Base-by-base conservation (phyloP, 1,284 basidiomycete species). In the Cutaneotrichosporon mucoides region DNA sequence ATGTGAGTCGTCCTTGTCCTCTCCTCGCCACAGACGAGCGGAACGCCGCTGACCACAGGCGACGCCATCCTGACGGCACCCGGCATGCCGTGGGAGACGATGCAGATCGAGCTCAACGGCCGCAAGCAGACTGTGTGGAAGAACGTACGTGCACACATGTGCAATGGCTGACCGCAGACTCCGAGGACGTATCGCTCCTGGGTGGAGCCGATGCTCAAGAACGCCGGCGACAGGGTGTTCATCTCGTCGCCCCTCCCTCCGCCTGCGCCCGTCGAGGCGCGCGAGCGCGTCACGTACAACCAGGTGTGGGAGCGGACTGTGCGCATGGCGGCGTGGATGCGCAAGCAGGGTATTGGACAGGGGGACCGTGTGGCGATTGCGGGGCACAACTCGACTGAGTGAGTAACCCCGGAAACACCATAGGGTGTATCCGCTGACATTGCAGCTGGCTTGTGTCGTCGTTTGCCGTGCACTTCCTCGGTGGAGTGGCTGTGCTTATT, bases 51-150 rank as follows among this genome's bases (percentile, higher is more conserved):
- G 42, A 54, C 43, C 16, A 11, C 57, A 74, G 72, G 72, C 58
- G 70, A 74, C 52, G 53, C 57, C 12, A 68, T 72, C 48, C 53
- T 75, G 24, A 72, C 71, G 8, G 58, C 68, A 3, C 65, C 64
- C 6, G 73, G 73, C 1, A 55, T 65, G 42, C 64, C 70, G n/a
- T 57, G 71, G 51, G 73, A 75, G 64, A 67, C 70, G 59, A 66
- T 70, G 50, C 62, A 68, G 47, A 49, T 57, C 8, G 45, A 59
- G 1, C 48, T 75, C 1, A 34, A 68, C 43, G 73, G 70, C 12
- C 53, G 64, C 11, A 50, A 43, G 33, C 55, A 65, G n/a, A 58
- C 62, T 24, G 60, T 60, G n/a, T 75, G 71, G 71, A 75, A 75
- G 65, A 63, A 70, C 63, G 73, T 73, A 37, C 53, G 69, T 62